A percentile compares a stretch with the other conserved stretches of the same genome.
Conservation (phyloP, 805 yeast genomes). For the Maudiozyma barnettii region DNA sequence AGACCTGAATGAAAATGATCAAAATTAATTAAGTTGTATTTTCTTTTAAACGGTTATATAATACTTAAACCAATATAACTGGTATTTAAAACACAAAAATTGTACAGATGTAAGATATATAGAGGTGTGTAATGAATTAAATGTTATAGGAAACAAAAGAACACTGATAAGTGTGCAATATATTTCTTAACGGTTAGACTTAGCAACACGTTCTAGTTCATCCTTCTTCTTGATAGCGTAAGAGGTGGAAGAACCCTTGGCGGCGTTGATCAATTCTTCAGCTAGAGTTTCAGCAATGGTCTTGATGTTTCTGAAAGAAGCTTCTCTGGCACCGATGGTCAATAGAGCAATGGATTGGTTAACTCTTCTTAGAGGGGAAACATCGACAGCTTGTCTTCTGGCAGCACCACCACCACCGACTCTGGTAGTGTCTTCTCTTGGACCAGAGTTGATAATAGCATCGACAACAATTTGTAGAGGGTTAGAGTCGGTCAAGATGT, state of each 20-base stretch:
- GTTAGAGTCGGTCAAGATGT: slow-evolving; percentile 97
- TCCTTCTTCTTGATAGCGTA: slow-evolving; percentile 99
- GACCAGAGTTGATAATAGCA: slow-evolving; percentile 99
- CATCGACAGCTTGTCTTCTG: slow-evolving; percentile 99
- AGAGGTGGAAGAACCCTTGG: slow-evolving; percentile 99
- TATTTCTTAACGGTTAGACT: slow-evolving; percentile 92
- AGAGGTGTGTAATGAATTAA: slow-evolving; percentile 7
- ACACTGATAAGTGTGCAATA: neutral
- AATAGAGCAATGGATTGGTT: slow-evolving; percentile 97
- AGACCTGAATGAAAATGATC: neutral
- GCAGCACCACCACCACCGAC: slow-evolving; percentile 99
- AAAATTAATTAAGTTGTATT: slow-evolving; percentile 3
- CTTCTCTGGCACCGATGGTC: slow-evolving; percentile 99
- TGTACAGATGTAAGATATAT: slow-evolving; percentile 9
- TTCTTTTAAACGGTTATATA: slow-evolving; percentile 5
- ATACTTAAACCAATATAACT: slow-evolving; percentile 4
- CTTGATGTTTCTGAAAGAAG: slow-evolving; percentile 99
- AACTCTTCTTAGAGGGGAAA: slow-evolving; percentile 99
- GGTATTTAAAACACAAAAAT: slow-evolving; percentile 12
- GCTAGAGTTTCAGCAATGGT: slow-evolving; percentile 99
- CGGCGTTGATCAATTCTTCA: slow-evolving; percentile 99
- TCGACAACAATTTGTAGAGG: slow-evolving; percentile 99
- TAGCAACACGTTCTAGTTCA: slow-evolving; percentile 99
- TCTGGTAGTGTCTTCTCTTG: slow-evolving; percentile 99
- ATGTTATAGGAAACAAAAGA: neutral